These are phyloP conservation scores for Colletotrichum eremochloae DNA, from an alignment of 2,329 filamentous ascomycete genomes.

Conservation along the genomic window DNA sequence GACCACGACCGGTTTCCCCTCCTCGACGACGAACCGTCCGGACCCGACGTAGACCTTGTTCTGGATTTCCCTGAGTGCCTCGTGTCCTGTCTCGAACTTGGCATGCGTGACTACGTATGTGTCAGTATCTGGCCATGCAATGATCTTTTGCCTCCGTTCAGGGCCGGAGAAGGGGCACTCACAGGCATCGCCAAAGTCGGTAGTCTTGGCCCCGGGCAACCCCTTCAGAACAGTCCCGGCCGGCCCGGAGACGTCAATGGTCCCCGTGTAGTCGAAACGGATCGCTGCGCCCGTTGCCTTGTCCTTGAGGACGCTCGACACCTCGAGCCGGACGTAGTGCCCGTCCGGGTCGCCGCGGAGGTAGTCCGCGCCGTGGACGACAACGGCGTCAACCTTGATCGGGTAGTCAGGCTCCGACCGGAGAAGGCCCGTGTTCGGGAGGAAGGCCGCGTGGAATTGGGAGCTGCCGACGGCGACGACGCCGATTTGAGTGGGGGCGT, in stretches of 20 bases:
- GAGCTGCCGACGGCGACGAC: constrained; percentile 49
- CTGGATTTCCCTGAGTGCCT: constrained; percentile 52
- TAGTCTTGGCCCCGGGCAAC: constrained; percentile 53
- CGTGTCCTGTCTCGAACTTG: constrained; percentile 55
- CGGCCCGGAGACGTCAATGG: constrained; percentile 51
- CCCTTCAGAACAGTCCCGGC: constrained; percentile 53
- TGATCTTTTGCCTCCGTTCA: neutral
- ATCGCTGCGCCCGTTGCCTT: constrained; percentile 51
- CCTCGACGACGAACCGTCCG: constrained; percentile 56
- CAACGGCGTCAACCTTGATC: constrained; percentile 52
- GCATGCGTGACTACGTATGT: constrained; percentile 51
- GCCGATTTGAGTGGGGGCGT: constrained; percentile 44
- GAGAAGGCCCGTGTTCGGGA: constrained; percentile 49
- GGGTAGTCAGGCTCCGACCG: constrained; percentile 54
- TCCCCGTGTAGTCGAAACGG: constrained; percentile 55
- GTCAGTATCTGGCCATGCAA: neutral
- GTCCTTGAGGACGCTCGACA: constrained; percentile 52
- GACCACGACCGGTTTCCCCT: constrained; percentile 51
- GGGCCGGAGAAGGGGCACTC: constrained; percentile 41
- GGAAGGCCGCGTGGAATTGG: constrained; percentile 52
- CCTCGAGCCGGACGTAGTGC: constrained; percentile 54
- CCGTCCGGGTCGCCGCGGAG: constrained; percentile 55
- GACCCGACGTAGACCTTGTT: constrained; percentile 57
- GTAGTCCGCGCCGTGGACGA: constrained; percentile 57
- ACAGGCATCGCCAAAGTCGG: constrained; percentile 56